Evolutionary conservation across 345 rosid genomes (phyloP), one percentile per base, ranked within the genome.

Genomic region (Erucastrum elatum): DNA sequence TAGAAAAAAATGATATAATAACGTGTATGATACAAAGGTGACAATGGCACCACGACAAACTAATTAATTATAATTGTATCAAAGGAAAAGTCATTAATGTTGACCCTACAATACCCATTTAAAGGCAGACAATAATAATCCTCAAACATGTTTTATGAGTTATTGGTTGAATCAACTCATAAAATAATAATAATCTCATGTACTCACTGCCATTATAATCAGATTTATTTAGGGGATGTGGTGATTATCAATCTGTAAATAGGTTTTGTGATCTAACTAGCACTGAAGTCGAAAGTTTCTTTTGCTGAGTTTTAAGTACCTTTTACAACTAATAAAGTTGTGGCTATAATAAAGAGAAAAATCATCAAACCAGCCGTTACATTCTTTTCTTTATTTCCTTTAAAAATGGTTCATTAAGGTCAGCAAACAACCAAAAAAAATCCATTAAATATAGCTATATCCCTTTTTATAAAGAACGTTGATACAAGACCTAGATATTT

Each of bases 241-340:
- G 60, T 53, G 56, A 51, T 51, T 51, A 49, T 49, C 55, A 49
- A 53, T 53, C 8, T 53, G 3, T 53, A 53, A 15, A 53, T 6
- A 53, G 59, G 55, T 49, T 13, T 49, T 21, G 21, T 21, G 21
- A 49, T 51, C 17, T 51, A n/a, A 8, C 56, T 51, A 51, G 56
- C 56, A 49, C 17, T 49, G 7, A n/a, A 53, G 26, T 53, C 60
- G 26, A 53, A 16, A 53, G 26, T 53, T 53, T 15, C 25, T 53
- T 53, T 53, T 53, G 60, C 60, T 53, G 60, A 53, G 60, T 53
- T 53, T 53, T 53, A 53, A 53, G 60, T 53, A 53, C 60, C 60
- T 53, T 53, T 53, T 15, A 53, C 60, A 53, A 53, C 60, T 16
- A 53, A 53, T 53, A 53, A 53, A 53, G 60, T 53, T 53, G 60